Percentiles rank a stretch among this genome's conserved stretches.
These are phyloP conservation scores for Adansonia madagascariensis DNA, from an alignment of 441 rosid species.

Conservation along the genomic window DNA sequence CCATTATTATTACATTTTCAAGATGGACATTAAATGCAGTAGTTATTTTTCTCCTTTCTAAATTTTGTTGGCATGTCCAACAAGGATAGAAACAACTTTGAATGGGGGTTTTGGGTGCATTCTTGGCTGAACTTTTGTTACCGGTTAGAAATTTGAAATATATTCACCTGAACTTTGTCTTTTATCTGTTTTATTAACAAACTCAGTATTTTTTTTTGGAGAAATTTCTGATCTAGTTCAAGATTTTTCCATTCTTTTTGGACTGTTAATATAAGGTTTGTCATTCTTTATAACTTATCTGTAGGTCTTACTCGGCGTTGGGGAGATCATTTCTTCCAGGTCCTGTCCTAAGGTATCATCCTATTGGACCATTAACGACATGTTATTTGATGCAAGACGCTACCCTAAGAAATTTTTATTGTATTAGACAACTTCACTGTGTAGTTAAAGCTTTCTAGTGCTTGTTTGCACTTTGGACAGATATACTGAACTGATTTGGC, in stretches of 20 bases:
- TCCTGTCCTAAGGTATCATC: conserved; percentile 76
- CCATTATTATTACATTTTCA: not conserved
- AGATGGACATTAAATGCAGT: not conserved
- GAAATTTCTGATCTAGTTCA: not conserved
- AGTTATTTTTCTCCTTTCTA: not conserved
- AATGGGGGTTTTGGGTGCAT: conserved; percentile 2
- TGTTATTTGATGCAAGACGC: not conserved
- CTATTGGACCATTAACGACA: not conserved
- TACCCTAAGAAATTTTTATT: not conserved
- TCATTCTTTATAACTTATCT: conserved; percentile 23
- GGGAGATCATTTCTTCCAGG: conserved; percentile 83
- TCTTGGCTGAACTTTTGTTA: not conserved
- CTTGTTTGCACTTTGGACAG: not conserved
- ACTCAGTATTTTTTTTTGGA: not conserved
- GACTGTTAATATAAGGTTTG: conserved; percentile 3
- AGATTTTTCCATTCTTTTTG: not conserved
- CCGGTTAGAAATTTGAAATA: not conserved
- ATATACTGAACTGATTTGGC: conserved; percentile 23
- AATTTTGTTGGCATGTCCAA: not conserved
- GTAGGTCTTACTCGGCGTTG: conserved; percentile 89
- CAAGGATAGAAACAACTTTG: not conserved
- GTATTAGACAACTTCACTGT: not conserved
- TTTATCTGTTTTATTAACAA: not conserved
- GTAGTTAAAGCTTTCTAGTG: not conserved
- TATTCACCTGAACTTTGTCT: not conserved